Base-by-base conservation (phyloP, 805 yeast genomes). In the Maudiozyma bulderi region DNA sequence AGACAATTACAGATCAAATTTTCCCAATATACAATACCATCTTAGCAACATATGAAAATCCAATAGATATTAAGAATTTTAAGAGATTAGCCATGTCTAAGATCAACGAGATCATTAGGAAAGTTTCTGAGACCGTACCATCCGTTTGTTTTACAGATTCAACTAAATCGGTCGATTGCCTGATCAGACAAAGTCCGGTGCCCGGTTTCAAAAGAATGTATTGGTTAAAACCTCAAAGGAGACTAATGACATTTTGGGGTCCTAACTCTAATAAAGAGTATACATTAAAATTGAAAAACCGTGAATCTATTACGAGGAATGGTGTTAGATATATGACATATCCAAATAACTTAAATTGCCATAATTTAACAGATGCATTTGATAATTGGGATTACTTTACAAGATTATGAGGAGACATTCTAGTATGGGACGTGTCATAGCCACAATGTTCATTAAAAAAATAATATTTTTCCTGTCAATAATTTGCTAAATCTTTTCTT, bases 191-290 rank as follows among this genome's bases (percentile, higher is more conserved):
- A 4, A 60, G 67, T 44, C 63, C 68, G 7, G 57, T 62, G 2
- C 55, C 57, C 11, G 58, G 59, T 2, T 67, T 66, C 48, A 63
- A 60, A 26, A 60, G 69, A 46, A 53, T 67, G 33, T 56, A 61
- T 48, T 66, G 71, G 71, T 50, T 65, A 31, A 64, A 63, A 38
- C 56, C 57, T 6, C 51, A 53, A 2, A 60, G 57, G 42, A 56
- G 70, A 47, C 49, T 44, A 5, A 51, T 50, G 26, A 47, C 52
- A 1, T 54, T 65, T 41, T 54, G 58, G 54, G 62, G 62, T 13
- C 58, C 53, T 44, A 58, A 57, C 38, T 46, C 51, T 3, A 54
- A 57, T n/a, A 56, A 50, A 44, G 62, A 62, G 32, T 59, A 58
- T 39, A 50, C 56, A 29, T 54, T 55, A n/a, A 54, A 51, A 29